These are phyloP conservation scores for Geranium rotundifolium DNA, from an alignment of 345 rosid genomes.

Conservation along the genomic window DNA sequence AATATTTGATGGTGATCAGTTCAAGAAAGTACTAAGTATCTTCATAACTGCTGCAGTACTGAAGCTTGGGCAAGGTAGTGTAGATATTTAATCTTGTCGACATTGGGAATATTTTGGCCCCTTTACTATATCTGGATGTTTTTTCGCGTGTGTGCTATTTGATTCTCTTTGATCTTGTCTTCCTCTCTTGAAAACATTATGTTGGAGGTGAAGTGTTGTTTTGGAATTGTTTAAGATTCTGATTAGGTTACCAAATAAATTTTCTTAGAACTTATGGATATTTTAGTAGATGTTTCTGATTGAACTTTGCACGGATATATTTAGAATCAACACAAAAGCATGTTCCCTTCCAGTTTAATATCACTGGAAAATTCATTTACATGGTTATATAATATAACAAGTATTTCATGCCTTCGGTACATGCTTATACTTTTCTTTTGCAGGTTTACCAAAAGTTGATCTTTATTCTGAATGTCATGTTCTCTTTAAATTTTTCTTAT, in stretches of 20 bases:
- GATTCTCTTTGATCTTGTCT: background rate
- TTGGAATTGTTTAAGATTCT: background rate
- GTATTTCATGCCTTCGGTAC: background rate
- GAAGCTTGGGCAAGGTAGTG: constrained; percentile 92
- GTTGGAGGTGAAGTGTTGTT: background rate
- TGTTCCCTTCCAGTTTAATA: background rate
- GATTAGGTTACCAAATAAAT: background rate
- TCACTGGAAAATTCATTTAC: background rate
- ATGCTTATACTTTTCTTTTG: background rate
- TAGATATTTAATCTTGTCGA: background rate
- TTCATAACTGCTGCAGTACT: constrained; percentile 94
- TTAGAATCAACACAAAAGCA: background rate
- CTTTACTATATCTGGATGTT: background rate
- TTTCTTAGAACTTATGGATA: background rate
- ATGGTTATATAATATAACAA: too few species aligned
- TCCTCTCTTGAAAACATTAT: too few species aligned
- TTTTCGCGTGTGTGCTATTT: background rate
- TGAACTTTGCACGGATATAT: background rate
- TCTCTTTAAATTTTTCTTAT: background rate
- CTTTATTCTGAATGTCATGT: background rate
- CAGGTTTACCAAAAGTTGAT: background rate
- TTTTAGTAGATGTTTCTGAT: background rate
- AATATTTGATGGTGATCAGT: constrained; percentile 41
- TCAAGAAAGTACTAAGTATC: constrained; percentile 79
- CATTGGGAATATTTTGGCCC: background rate